Evolutionary conservation across 495 filamentous ascomycete genomes (phyloP).

Genomic region (Physcia stellaris): DNA sequence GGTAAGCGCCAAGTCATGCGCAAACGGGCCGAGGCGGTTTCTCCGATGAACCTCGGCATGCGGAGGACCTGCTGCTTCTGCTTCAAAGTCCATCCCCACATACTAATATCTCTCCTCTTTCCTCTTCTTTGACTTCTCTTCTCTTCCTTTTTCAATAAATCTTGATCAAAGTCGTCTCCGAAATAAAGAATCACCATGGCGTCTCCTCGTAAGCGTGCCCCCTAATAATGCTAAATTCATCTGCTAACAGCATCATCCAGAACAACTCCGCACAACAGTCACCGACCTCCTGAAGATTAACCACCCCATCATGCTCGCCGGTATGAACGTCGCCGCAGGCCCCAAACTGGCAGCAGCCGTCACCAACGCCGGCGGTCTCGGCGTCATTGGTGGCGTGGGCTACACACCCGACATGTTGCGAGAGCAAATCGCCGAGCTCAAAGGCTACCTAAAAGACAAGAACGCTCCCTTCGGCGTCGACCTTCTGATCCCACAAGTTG

Average conservation of each 20-base stretch:
- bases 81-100: too few species aligned
- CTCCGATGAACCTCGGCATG: too few species aligned
- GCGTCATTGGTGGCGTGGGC: constrained; percentile 90
- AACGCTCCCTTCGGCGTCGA: constrained; percentile 98
- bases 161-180: too few species aligned
- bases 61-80: too few species aligned
- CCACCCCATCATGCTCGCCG: constrained; percentile 87
- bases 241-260: constrained; percentile 32
- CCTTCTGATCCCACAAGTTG: constrained; percentile 85
- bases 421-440: constrained; percentile 90
- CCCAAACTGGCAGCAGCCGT: constrained; percentile 95
- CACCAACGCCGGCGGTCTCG: constrained; percentile 90
- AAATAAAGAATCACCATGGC: too few species aligned
- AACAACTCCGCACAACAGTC: constrained; percentile 73
- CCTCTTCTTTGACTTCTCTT: too few species aligned
- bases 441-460: constrained; percentile 80
- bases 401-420: constrained; percentile 95
- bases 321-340: constrained; percentile 98
- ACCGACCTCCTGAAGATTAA: constrained; percentile 97
- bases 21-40: too few species aligned
- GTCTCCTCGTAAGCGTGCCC: constrained; percentile 57
- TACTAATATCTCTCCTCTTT: constrained; percentile 3
- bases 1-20: too few species aligned
- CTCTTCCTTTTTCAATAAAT: constrained; percentile 3
- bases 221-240: constrained; percentile 2